Evolutionary conservation across 495 filamentous ascomycete species (phyloP), one percentile per base, ranked within the genome.

Genomic region (Cetradonia linearis): DNA sequence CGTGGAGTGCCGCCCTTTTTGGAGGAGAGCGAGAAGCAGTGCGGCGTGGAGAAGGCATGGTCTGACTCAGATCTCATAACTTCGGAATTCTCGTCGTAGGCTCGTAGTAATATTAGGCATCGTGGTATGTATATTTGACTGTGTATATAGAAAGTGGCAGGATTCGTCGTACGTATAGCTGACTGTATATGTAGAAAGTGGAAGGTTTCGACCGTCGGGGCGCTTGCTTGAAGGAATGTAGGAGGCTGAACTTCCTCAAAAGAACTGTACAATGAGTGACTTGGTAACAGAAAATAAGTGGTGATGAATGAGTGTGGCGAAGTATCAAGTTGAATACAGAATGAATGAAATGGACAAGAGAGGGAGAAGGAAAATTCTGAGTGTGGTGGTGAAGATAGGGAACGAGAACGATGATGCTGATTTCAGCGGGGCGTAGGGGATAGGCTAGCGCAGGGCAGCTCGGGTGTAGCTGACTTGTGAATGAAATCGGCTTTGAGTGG

Each of bases 1-100:
- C 78, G 67, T 80, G 76, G 55, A 80, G 74, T 55, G 74, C 73
- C 65, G 72, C 71, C 62, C 58, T 25, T 50, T 76, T 70, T 55
- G 60, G 66, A 28, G 76, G 75, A 58, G 66, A 68, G 54, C 53
- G 38, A 44, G 48, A 61, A 20, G 52, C 40, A 3, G 9, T 54
- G 37, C 28, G 58, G 49, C 67, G 65, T 56, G 69, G 65, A 27
- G 75, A 72, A 44, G 65, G 68, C 54, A 60, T 66, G 25, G 31
- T 62, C 54, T 53, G 54, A 36, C 2, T 36, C 50, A 58, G 56
- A 48, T 59, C 58, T 60, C 63, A 65, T 65, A 37, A 63, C 56
- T 61, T 56, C 38, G 59, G 25, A 46, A 20, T 34, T 37, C 2
- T 38, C 10, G 31, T 55, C 40, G n/a, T 44, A 25, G 50, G 25